Conservation (phyloP, 108 stramenopile species). For the Pelagomonas calceolata region DNA sequence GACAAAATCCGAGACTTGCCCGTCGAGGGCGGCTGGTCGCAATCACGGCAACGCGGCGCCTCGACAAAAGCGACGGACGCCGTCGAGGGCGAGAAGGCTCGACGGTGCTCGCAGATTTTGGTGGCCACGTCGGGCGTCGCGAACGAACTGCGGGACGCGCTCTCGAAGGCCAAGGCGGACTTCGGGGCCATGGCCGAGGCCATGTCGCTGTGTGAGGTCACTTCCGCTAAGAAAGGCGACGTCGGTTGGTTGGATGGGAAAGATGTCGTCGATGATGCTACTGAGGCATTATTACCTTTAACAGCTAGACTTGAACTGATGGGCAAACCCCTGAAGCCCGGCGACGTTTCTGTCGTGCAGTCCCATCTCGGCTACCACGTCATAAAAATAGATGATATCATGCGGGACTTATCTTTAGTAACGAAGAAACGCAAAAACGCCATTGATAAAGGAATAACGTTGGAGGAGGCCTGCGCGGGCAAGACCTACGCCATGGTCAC, state of each 20-base stretch:
- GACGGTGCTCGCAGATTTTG: not conserved
- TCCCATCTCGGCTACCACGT: conserved; percentile 26
- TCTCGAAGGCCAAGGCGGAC: not conserved
- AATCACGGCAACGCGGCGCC: not conserved
- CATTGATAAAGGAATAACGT: not conserved
- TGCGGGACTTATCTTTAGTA: not conserved
- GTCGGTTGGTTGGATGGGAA: conserved; percentile 1
- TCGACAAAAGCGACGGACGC: not conserved
- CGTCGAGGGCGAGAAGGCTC: not conserved
- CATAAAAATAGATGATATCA: conserved; percentile 17
- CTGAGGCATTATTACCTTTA: not conserved
- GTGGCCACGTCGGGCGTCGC: not conserved
- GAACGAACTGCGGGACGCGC: not conserved
- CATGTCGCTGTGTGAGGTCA: not conserved
- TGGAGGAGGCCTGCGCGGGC: not conserved
- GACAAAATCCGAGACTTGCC: not conserved
- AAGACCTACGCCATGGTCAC: conserved; percentile 46
- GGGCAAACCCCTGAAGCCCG: conserved; percentile 16
- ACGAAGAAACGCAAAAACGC: not conserved
- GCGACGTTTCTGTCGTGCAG: conserved; percentile 18
- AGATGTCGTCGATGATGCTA: not conserved
- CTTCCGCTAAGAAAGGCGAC: not conserved
- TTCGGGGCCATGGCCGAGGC: not conserved
- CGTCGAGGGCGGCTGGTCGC: not conserved
- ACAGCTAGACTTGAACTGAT: not conserved